Conservation (phyloP, 164 flowering plant genomes). For the Annona cherimola region DNA sequence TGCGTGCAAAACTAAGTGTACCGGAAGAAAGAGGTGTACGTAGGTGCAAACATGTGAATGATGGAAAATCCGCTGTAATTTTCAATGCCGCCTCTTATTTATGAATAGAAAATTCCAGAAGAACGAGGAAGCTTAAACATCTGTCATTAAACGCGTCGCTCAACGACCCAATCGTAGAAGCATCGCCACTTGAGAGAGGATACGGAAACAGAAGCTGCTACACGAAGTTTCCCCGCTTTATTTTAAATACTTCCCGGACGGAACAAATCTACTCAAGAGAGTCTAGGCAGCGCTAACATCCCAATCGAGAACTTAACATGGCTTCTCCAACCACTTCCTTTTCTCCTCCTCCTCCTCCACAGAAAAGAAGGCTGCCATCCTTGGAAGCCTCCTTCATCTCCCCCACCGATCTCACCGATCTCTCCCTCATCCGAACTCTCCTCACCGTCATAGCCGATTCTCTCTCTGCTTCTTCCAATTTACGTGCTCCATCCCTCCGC, state of each 20-base stretch:
- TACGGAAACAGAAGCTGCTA: too few relatives aligned
- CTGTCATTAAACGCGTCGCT: background rate
- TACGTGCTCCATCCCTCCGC: slow-evolving; percentile 45
- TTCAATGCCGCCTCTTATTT: too few relatives aligned
- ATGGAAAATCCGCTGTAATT: too few relatives aligned
- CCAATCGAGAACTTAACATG: slow-evolving; percentile 25
- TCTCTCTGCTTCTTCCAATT: slow-evolving; percentile 31
- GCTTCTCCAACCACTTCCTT: slow-evolving; percentile 73
- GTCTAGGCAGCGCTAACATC: too few relatives aligned
- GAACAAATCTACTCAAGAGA: too few relatives aligned
- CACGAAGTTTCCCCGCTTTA: too few relatives aligned
- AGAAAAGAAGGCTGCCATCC: slow-evolving; percentile 71
- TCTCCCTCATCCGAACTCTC: slow-evolving; percentile 50
- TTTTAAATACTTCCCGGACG: too few relatives aligned
- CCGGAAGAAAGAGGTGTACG: too few relatives aligned
- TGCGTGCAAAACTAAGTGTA: too few relatives aligned
- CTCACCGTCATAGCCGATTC: slow-evolving; percentile 40
- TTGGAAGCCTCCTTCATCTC: slow-evolving; percentile 63
- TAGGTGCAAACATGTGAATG: too few relatives aligned
- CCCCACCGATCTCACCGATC: slow-evolving; percentile 62
- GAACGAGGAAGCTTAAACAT: background rate
- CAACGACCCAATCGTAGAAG: background rate
- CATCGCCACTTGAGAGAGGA: background rate
- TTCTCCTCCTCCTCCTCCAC: slow-evolving; percentile 26
- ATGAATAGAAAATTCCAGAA: background rate